Base-by-base conservation (phyloP, 2,329 filamentous ascomycete genomes). In the Beauveria sp. region DNA sequence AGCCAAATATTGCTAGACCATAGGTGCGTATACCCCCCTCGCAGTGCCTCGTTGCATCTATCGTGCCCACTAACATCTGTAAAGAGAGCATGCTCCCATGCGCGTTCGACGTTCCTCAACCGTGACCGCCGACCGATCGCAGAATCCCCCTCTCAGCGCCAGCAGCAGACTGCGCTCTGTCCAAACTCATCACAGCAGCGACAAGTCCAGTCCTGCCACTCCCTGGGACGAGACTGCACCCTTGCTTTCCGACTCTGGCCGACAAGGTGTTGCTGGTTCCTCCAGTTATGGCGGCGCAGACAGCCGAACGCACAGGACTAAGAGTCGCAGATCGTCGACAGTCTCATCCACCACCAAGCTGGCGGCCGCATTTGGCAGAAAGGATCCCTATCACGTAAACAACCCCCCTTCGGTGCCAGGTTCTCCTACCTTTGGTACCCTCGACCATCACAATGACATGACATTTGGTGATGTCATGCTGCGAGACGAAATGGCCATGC, bases 1-100 rank as follows among this genome's bases (percentile, higher is more conserved):
- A 97, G 92, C 72, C 88, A 96, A 70, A 87, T 85, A 8, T 77
- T 97, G 66, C 78, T 97, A 20, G 93, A 97, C 74, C 93, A 97
- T 73, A 84, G 91, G 86, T 89, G 76, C 64, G 76, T 64, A 26
- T 3, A 24, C 9, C n/a, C n/a, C 14, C 47, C 20, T 4, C 22
- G 7, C 37, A 16, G 6, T 48, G 20, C 18, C 24, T 20, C 28
- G 20, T 16, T n/a, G 26, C 18, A 22, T 20, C 12, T 22, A 16
- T 9, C 55, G 26, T 40, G n/a, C 5, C 26, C 48, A 44, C 65
- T 65, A 62, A 64, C 43, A 48, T n/a, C 9, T n/a, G 0, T 64
- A 51, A 62, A 86, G 84, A 67, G 79, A 83, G 55, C 86, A 88
- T 65, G 81, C 80, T 52, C 75, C 76, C 64, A 81, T 90, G 75